Evolutionary conservation across 2,329 filamentous ascomycete genomes (phyloP), one percentile per base, ranked within the genome.

Genomic region (Cryphonectria parasitica): DNA sequence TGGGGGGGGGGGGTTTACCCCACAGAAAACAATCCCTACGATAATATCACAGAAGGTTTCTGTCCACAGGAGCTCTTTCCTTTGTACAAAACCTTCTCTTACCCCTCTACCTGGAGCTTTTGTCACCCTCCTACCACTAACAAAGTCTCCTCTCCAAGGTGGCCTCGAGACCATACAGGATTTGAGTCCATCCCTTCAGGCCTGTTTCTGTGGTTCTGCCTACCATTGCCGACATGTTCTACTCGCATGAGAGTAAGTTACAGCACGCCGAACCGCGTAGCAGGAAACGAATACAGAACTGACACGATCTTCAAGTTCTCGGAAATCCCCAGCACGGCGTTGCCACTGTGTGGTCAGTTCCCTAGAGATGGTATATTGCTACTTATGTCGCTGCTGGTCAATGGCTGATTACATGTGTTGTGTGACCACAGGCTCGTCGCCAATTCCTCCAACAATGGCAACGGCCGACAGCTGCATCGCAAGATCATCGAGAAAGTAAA

Each of bases 401-500:
- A 22, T 58, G 22, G 39, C 66, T 73, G 52, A 49, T n/a, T 49
- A 71, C 41, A 15, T 17, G 36, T 39, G 36, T 34, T 17, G 7
- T n/a, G 22, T 49, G 45, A 49, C 58, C 43, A 22, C 56, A 98
- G 95, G 95, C 89, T 98, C 58, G 91, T 97, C 58, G 96, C 96
- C 58, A 99, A 95, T 0, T 87, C 97, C 1, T 94, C 94, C 25
- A 86, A 89, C 5, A 92, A 90, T 74, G 92, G 90, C 0, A 87
- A 83, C 67, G 85, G 91, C 52, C 92, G 89, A 75, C 94, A 90
- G 76, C 84, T 99, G 75, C 93, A 91, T 10, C 89, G 92, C 64
- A 97, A 96, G 79, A 91, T 93, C 11, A 97, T 99, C 71, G 89
- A 95, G 71, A 90, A 93, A 22, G 96, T 99, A 74, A 88, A 98